A percentile compares a stretch with the other conserved stretches of the same genome.
Conservation (phyloP, 129 eudicot species). For the Saussurea involucrata region DNA sequence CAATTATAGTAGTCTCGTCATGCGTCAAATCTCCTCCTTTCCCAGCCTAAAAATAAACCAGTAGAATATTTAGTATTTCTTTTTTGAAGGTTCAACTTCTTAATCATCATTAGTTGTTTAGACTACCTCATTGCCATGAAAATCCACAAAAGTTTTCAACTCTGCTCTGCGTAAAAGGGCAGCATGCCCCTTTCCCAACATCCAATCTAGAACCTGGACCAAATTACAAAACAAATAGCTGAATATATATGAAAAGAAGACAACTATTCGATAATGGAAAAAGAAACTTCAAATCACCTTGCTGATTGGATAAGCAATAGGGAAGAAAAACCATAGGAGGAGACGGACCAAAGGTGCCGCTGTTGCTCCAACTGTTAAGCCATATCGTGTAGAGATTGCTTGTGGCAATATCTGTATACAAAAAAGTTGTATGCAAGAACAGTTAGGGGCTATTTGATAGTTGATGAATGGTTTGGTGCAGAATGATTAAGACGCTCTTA, state of each 20-base stretch:
- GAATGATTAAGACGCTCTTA: too few relatives aligned
- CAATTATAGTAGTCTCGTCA: slow-evolving; percentile 96
- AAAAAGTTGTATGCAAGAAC: neutral
- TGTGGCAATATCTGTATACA: slow-evolving; percentile 79
- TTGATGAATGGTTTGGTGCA: too few relatives aligned
- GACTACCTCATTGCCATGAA: slow-evolving; percentile 96
- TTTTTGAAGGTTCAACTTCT: neutral
- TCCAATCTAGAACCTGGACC: slow-evolving; percentile 86
- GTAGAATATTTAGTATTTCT: neutral
- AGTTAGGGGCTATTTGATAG: too few relatives aligned
- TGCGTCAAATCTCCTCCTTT: slow-evolving; percentile 98
- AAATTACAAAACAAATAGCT: neutral
- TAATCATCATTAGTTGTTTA: neutral
- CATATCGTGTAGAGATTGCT: slow-evolving; percentile 94
- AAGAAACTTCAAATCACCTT: slow-evolving; percentile 48
- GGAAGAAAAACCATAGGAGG: slow-evolving; percentile 82
- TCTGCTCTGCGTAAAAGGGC: slow-evolving; percentile 91
- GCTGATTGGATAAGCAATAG: slow-evolving; percentile 93
- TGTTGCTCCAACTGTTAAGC: slow-evolving; percentile 91
- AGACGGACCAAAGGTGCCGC: slow-evolving; percentile 83
- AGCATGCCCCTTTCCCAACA: slow-evolving; percentile 95
- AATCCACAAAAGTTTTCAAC: slow-evolving; percentile 93
- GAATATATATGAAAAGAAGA: neutral
- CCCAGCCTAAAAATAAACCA: slow-evolving; percentile 89
- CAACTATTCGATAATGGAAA: neutral